Percentiles rank a stretch among this genome's conserved stretches.
Conservation (phyloP, 768 basidiomycete genomes). For the Mycena venus region DNA sequence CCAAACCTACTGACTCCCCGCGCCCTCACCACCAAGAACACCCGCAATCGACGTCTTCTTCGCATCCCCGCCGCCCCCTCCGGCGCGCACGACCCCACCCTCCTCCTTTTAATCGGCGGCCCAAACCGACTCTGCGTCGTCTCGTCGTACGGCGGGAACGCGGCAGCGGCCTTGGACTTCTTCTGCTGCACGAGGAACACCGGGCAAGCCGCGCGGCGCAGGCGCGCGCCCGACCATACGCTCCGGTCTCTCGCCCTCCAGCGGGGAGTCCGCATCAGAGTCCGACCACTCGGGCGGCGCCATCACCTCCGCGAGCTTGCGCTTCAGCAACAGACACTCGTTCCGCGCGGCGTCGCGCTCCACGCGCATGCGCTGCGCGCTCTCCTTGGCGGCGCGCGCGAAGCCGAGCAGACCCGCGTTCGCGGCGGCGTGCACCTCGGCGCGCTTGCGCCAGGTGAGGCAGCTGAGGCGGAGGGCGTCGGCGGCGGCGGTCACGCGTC, state of each 20-base stretch:
- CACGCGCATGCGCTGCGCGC: slow-evolving; percentile 16
- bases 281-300: background rate
- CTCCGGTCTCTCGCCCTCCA: background rate
- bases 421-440: slow-evolving; percentile 27
- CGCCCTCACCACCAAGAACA: background rate
- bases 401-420: slow-evolving; percentile 20
- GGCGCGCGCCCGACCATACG: background rate
- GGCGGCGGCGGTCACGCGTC: slow-evolving; percentile 1
- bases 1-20: background rate
- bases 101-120: background rate
- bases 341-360: slow-evolving; percentile 20
- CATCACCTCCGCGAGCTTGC: slow-evolving; percentile 1
- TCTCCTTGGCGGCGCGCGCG: slow-evolving; percentile 6
- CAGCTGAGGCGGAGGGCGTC: slow-evolving; percentile 15
- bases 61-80: no score
- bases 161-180: background rate
- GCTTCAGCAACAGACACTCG: background rate
- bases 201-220: background rate
- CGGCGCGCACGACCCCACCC: background rate
- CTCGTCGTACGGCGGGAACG: background rate
- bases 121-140: background rate
- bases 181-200: background rate
- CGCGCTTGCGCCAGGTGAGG: slow-evolving; percentile 24
- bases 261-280: background rate
- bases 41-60: background rate